Conservation (phyloP, 2,329 filamentous ascomycete genomes). For the Microcyclospora pomicola region DNA sequence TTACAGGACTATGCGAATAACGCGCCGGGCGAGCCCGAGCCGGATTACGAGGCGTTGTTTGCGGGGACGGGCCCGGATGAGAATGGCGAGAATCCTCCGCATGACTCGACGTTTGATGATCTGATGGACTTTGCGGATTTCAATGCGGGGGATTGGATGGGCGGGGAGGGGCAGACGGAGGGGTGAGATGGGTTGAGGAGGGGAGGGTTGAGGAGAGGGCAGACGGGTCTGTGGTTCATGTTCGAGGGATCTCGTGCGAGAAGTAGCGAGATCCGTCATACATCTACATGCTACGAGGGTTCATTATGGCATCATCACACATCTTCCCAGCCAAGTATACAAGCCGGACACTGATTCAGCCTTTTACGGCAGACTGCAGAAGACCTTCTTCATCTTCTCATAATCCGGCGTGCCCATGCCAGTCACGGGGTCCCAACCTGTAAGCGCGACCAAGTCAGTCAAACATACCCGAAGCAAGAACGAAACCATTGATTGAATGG, state of each 20-base stretch:
- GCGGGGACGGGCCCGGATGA: slow-evolving; percentile 6
- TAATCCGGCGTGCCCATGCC: slow-evolving; percentile 17
- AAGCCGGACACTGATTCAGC: background rate
- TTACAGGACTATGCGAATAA: slow-evolving; percentile 29
- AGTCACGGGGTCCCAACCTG: slow-evolving; percentile 17
- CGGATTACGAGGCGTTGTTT: slow-evolving; percentile 18
- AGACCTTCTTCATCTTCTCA: slow-evolving; percentile 15
- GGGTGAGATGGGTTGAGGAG: no score
- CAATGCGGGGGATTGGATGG: slow-evolving; percentile 8
- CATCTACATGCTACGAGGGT: no score
- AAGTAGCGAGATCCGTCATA: no score
- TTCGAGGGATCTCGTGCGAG: no score
- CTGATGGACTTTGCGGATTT: slow-evolving; percentile 24
- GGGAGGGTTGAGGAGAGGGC: no score
- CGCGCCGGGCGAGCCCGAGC: slow-evolving; percentile 8
- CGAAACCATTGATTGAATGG: background rate
- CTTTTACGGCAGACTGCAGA: slow-evolving; percentile 12
- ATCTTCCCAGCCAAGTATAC: no score
- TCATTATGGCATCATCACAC: no score
- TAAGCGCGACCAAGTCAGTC: no score
- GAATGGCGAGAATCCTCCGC: slow-evolving; percentile 8
- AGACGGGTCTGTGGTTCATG: no score
- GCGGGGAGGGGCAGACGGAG: background rate
- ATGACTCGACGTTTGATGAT: slow-evolving; percentile 22
- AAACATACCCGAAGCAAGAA: no score